Evolutionary conservation across 495 filamentous ascomycete species (phyloP).

Genomic region (Haplographium delicatum): DNA sequence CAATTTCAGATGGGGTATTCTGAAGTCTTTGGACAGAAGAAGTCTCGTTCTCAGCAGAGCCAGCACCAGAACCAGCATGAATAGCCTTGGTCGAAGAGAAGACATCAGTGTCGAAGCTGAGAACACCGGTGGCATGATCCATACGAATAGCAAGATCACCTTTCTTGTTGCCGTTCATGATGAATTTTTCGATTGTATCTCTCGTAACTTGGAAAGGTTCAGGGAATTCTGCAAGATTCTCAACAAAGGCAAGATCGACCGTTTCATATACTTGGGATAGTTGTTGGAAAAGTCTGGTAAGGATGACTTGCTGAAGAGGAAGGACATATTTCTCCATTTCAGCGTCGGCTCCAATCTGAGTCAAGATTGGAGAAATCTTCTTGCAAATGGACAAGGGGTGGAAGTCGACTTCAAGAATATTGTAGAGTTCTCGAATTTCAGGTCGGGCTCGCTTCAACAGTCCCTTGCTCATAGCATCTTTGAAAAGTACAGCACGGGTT

Average conservation of each 20-base stretch:
- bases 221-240: conserved; percentile 91
- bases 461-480: conserved; percentile 90
- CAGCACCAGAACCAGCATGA: conserved; percentile 76
- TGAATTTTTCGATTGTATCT: conserved; percentile 97
- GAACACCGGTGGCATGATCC: conserved; percentile 86
- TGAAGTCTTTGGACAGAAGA: conserved; percentile 90
- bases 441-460: conserved; percentile 85
- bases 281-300: conserved; percentile 97
- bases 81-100: conserved; percentile 95
- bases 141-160: conserved; percentile 95
- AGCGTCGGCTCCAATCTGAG: conserved; percentile 87
- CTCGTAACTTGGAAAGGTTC: conserved; percentile 92
- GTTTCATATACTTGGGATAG: conserved; percentile 98
- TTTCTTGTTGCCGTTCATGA: conserved; percentile 99
- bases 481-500: conserved; percentile 86
- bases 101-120: conserved; percentile 96
- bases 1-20: conserved; percentile 96
- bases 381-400: conserved; percentile 98
- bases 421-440: conserved; percentile 94
- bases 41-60: conserved; percentile 82
- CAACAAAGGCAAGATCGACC: conserved; percentile 89
- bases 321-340: conserved; percentile 96
- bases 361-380: conserved; percentile 95
- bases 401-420: conserved; percentile 98
- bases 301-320: conserved; percentile 95